Evolutionary conservation across 805 yeast species (phyloP).

Genomic region (Yarrowia porcina): DNA sequence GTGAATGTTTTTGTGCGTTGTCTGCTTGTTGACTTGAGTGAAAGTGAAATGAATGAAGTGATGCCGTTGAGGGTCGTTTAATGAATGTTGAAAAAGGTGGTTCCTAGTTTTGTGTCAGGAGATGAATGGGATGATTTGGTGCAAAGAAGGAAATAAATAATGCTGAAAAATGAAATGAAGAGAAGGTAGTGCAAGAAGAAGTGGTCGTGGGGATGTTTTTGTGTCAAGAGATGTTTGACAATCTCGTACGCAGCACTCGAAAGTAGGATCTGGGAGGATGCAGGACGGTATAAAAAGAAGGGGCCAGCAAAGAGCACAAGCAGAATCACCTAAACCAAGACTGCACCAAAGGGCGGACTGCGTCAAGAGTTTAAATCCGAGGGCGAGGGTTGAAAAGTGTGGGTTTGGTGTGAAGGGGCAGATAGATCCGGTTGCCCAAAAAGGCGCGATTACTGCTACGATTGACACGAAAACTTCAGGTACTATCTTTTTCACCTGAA

Average conservation of each 20-base stretch:
- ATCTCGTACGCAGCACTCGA: constrained; percentile 23
- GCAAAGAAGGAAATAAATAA: constrained; percentile 4
- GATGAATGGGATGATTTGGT: not conserved
- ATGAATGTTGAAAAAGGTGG: constrained; percentile 8
- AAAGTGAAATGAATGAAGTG: not conserved
- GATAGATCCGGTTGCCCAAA: not conserved
- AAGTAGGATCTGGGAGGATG: constrained; percentile 22
- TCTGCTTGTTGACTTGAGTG: not conserved
- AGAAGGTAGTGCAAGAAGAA: constrained; percentile 11
- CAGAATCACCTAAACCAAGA: constrained; percentile 18
- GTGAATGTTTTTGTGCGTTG: not conserved
- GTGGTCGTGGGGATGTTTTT: not conserved
- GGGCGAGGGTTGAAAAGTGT: constrained; percentile 13
- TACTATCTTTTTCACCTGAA: accelerated
- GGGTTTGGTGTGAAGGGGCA: constrained; percentile 13
- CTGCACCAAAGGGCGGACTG: constrained; percentile 23
- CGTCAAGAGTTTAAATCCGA: constrained; percentile 13
- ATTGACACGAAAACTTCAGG: not conserved
- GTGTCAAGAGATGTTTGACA: constrained; percentile 19
- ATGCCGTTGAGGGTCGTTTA: constrained; percentile 15
- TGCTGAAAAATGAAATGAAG: constrained; percentile 8
- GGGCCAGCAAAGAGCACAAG: constrained; percentile 11
- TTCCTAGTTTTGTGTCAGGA: not conserved
- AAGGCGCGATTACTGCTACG: not conserved
- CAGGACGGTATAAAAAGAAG: constrained; percentile 21